Conservation (phyloP, 768 basidiomycete genomes). For the Calocera cornea region DNA sequence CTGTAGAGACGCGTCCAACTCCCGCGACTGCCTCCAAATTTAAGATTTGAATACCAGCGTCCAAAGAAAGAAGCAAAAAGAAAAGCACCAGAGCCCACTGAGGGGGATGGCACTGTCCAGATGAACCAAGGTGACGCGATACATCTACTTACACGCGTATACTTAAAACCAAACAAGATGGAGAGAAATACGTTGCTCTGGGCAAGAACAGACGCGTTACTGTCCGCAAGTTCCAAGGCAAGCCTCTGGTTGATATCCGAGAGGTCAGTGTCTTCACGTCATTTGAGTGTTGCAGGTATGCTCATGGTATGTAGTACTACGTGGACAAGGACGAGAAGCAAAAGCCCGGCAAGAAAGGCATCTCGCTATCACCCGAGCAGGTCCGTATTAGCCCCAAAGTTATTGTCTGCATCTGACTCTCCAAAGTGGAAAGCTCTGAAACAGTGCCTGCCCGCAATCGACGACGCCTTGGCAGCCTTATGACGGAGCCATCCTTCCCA, state of each 20-base stretch:
- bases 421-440: conserved; percentile 48
- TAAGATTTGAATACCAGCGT: neutral
- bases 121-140: neutral
- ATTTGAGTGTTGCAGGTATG: neutral
- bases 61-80: neutral
- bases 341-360: conserved; percentile 74
- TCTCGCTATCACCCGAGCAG: conserved; percentile 52
- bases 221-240: conserved; percentile 23
- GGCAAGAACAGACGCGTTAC: conserved; percentile 3
- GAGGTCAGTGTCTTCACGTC: conserved; percentile 24
- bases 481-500: neutral
- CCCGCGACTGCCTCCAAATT: neutral
- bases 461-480: conserved; percentile 33
- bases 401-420: neutral
- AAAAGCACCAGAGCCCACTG: neutral
- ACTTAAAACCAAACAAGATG: neutral
- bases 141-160: neutral
- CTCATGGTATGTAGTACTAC: conserved; percentile 32
- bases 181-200: neutral
- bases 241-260: conserved; percentile 51
- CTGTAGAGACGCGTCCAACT: neutral
- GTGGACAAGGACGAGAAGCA: conserved; percentile 32
- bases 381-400: conserved; percentile 29
- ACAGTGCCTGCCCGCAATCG: conserved; percentile 32
- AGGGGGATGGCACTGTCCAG: neutral